These are phyloP conservation scores for Teratosphaeria viscida DNA, from an alignment of 2,329 filamentous ascomycete species.

Conservation along the genomic window DNA sequence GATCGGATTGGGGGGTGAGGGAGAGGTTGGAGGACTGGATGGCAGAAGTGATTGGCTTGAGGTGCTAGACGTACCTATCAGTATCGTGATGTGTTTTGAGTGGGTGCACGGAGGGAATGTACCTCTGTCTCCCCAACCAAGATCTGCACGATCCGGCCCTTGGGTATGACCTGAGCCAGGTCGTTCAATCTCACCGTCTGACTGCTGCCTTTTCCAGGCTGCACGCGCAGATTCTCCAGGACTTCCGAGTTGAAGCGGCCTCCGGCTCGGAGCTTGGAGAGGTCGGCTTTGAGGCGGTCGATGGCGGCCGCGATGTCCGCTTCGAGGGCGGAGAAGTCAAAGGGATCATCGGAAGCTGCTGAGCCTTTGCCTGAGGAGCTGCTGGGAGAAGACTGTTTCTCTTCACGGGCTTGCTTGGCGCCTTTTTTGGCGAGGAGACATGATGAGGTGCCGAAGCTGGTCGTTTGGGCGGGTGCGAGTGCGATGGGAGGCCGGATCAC, in stretches of 20 bases:
- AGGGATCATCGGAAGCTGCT: slow-evolving; percentile 41
- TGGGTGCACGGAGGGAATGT: background rate
- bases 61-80: slow-evolving; percentile 30
- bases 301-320: slow-evolving; percentile 45
- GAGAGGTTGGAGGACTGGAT: slow-evolving; percentile 43
- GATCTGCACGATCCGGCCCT: slow-evolving; percentile 52
- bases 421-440: slow-evolving; percentile 40
- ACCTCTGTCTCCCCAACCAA: slow-evolving; percentile 55
- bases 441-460: slow-evolving; percentile 35
- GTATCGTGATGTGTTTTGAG: background rate
- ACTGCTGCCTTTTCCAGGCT: slow-evolving; percentile 41
- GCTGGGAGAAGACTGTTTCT: slow-evolving; percentile 7
- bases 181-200: slow-evolving; percentile 48
- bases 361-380: background rate
- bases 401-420: slow-evolving; percentile 39
- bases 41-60: slow-evolving; percentile 44
- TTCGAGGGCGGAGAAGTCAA: slow-evolving; percentile 50
- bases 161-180: slow-evolving; percentile 56
- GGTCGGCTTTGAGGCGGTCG: slow-evolving; percentile 48
- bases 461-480: background rate
- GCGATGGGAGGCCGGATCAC: slow-evolving; percentile 2
- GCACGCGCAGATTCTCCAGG: slow-evolving; percentile 52
- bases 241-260: slow-evolving; percentile 53
- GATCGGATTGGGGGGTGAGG: slow-evolving; percentile 39
- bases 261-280: slow-evolving; percentile 51